phyloP scores from a whole-genome alignment of 148 eudicot genomes.

The Tetragonia tetragonoides region DNA sequence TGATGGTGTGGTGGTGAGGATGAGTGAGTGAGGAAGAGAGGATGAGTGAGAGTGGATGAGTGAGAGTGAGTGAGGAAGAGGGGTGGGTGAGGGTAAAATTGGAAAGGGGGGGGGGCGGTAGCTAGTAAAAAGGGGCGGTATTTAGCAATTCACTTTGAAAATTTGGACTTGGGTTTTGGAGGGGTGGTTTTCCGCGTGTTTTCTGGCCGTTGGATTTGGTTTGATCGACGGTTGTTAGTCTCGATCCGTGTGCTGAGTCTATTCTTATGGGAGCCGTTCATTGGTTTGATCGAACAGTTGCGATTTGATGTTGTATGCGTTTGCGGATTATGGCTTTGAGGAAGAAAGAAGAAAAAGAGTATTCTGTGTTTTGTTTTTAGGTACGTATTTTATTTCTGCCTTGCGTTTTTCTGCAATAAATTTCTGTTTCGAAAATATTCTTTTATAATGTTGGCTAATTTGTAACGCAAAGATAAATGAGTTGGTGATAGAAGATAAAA shows the following conservation, averaged over 20 bases:
- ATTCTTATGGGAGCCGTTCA: background rate
- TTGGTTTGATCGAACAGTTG: conserved; percentile 15
- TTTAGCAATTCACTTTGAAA: background rate
- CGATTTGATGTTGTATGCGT: fast-evolving
- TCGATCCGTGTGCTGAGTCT: conserved; percentile 16
- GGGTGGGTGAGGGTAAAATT: no score
- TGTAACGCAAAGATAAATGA: no score
- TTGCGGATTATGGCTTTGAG: background rate
- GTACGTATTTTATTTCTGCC: no score
- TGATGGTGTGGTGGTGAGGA: no score
- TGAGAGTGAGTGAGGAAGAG: no score
- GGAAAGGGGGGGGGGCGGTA: background rate
- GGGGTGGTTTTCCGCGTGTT: conserved; percentile 8
- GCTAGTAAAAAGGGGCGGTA: background rate
- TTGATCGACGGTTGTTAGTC: background rate
- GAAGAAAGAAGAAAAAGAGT: background rate
- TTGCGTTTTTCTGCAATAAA: no score
- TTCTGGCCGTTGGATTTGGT: background rate
- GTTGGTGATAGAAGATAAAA: no score
- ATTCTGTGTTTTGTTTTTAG: background rate
- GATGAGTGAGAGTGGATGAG: no score
- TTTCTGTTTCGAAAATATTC: no score
- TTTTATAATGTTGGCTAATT: no score
- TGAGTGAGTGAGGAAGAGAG: no score
- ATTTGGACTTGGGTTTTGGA: conserved; percentile 13